Conservation (phyloP, 495 filamentous ascomycete genomes). For the Cryomyces minteri region DNA sequence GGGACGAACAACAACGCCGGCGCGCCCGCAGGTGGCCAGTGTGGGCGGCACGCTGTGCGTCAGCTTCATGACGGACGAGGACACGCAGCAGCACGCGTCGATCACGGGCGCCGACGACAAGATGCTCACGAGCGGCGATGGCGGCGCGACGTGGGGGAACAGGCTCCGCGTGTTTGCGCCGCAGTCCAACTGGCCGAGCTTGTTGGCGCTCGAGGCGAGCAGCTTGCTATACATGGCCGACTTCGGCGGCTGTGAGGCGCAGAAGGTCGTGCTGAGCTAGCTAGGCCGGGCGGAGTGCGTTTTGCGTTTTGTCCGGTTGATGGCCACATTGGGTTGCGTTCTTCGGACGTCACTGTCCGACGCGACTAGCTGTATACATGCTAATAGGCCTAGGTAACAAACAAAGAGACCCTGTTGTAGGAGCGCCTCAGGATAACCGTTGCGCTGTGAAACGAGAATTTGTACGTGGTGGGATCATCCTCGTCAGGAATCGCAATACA, state of each 20-base stretch:
- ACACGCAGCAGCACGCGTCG: constrained; percentile 12
- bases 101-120: constrained; percentile 4
- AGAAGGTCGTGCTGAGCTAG: constrained; percentile 5
- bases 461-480: too few species aligned
- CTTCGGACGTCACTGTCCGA: too few species aligned
- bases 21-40: constrained; percentile 37
- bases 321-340: too few species aligned
- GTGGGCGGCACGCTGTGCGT: constrained; percentile 36
- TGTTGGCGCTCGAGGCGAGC: constrained; percentile 17
- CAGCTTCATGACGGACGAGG: constrained; percentile 47
- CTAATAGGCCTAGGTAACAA: too few species aligned
- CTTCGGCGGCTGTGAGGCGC: constrained; percentile 17
- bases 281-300: not conserved
- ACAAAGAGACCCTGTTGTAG: too few species aligned
- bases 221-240: constrained; percentile 23
- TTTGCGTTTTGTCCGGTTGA: too few species aligned
- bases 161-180: constrained; percentile 20
- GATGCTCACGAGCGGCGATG: constrained; percentile 22
- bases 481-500: too few species aligned
- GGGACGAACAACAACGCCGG: constrained; percentile 30
- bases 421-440: too few species aligned
- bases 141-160: constrained; percentile 21
- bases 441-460: too few species aligned
- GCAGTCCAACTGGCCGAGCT: constrained; percentile 24
- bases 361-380: too few species aligned